Conservation (phyloP, 805 yeast genomes). For the Wickerhamiella cacticola region DNA sequence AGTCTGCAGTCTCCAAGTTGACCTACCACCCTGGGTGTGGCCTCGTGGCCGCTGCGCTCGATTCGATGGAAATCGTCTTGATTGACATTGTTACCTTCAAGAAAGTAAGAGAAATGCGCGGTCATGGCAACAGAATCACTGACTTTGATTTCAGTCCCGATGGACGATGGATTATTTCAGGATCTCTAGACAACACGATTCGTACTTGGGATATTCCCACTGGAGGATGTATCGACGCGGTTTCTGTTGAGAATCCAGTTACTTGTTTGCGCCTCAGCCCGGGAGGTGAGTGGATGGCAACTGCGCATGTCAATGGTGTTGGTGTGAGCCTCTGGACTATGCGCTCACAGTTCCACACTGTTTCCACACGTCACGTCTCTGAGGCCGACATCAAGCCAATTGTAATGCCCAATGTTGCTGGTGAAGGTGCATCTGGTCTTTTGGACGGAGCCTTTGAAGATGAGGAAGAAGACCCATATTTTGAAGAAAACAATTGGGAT, state of each 20-base stretch:
- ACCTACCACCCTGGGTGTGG: constrained; percentile 74
- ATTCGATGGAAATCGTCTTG: constrained; percentile 72
- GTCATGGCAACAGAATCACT: constrained; percentile 82
- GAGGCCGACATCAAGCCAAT: constrained; percentile 47
- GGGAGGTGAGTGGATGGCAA: constrained; percentile 79
- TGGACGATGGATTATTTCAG: constrained; percentile 87
- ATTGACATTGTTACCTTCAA: constrained; percentile 71
- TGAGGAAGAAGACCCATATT: constrained; percentile 27
- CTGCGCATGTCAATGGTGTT: constrained; percentile 79
- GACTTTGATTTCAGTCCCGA: constrained; percentile 83
- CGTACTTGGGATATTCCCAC: constrained; percentile 97
- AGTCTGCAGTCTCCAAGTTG: constrained; percentile 66
- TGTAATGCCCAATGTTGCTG: constrained; percentile 62
- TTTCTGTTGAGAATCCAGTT: constrained; percentile 62
- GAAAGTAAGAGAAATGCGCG: constrained; percentile 76
- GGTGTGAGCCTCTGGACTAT: constrained; percentile 93
- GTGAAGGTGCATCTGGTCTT: constrained; percentile 59
- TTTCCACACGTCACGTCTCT: constrained; percentile 56
- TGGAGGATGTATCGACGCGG: constrained; percentile 93
- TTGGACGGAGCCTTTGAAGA: constrained; percentile 55
- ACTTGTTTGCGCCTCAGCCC: constrained; percentile 74
- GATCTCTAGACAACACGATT: constrained; percentile 71
- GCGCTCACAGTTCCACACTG: constrained; percentile 66
- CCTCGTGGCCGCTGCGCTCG: constrained; percentile 71
- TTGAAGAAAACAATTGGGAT: constrained; percentile 30